phyloP scores from a whole-genome alignment of 805 yeast genomes.

The Lachancea lanzarotensis region DNA sequence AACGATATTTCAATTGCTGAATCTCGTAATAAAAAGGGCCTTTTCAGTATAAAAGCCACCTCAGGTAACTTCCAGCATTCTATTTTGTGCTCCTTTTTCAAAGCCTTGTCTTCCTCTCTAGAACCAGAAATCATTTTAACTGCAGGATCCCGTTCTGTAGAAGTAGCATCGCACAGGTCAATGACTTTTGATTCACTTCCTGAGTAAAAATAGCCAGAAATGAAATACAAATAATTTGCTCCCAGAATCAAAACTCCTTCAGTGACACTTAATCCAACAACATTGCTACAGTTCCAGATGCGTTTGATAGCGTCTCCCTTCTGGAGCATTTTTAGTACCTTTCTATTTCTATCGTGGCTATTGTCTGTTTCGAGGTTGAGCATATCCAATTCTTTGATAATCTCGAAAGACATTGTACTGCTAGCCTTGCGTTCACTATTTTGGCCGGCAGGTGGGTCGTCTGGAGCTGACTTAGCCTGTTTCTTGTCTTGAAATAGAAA shows the following conservation, averaged over 20 bases:
- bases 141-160: conserved; percentile 57
- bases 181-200: conserved; percentile 47
- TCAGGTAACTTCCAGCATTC: conserved; percentile 55
- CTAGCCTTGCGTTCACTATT: conserved; percentile 4
- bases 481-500: neutral
- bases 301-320: conserved; percentile 66
- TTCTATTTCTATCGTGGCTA: conserved; percentile 65
- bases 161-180: conserved; percentile 61
- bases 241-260: conserved; percentile 76
- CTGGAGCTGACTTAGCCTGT: neutral
- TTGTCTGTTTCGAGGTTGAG: conserved; percentile 24
- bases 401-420: conserved; percentile 36
- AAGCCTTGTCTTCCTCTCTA: conserved; percentile 17
- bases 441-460: conserved; percentile 7
- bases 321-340: conserved; percentile 60
- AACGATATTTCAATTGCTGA: conserved; percentile 76
- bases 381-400: conserved; percentile 38
- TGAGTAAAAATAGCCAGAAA: conserved; percentile 56
- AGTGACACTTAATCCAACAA: conserved; percentile 67
- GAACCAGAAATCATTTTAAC: conserved; percentile 55
- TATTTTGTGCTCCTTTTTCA: conserved; percentile 36
- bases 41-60: conserved; percentile 58
- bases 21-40: conserved; percentile 72
- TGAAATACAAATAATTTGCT: conserved; percentile 53
- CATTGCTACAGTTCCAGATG: conserved; percentile 68